Percentiles rank a stretch among this genome's conserved stretches.
Conservation (phyloP, 2,329 filamentous ascomycete species). For the Penicillium crustosum region DNA sequence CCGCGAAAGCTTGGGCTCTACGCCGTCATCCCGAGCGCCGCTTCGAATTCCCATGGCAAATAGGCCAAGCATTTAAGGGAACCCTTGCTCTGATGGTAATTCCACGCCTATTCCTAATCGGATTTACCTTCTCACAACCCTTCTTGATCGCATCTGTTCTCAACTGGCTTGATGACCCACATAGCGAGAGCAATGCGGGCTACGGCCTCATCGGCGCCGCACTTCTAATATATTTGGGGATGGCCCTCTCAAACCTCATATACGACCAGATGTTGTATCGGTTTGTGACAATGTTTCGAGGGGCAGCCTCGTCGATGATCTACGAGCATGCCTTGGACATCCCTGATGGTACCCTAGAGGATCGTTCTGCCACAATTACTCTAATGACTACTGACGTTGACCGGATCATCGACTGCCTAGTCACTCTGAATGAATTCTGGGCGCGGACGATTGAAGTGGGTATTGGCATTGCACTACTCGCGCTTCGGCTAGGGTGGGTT, state of each 20-base stretch:
- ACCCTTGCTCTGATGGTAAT: neutral
- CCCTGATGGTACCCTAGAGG: neutral
- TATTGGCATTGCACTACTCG: neutral
- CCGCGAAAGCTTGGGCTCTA: too few relatives aligned
- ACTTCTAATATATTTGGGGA: neutral
- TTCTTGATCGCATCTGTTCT: neutral
- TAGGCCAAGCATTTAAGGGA: too few relatives aligned
- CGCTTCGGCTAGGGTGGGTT: neutral
- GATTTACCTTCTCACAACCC: neutral
- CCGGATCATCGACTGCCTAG: neutral
- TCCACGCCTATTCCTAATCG: neutral
- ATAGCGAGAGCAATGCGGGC: neutral
- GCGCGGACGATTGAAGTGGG: neutral
- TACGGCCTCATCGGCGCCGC: neutral
- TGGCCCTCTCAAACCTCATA: neutral
- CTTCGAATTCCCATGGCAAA: too few relatives aligned
- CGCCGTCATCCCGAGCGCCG: too few relatives aligned
- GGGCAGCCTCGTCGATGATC: neutral
- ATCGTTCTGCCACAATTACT: neutral
- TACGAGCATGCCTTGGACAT: neutral
- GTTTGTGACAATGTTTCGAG: neutral
- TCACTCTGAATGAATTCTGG: neutral
- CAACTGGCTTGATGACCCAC: neutral
- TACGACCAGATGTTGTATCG: neutral
- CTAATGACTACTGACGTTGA: neutral